Conservation (phyloP, 2,329 filamentous ascomycete species). For the Fonsecaea monophora region DNA sequence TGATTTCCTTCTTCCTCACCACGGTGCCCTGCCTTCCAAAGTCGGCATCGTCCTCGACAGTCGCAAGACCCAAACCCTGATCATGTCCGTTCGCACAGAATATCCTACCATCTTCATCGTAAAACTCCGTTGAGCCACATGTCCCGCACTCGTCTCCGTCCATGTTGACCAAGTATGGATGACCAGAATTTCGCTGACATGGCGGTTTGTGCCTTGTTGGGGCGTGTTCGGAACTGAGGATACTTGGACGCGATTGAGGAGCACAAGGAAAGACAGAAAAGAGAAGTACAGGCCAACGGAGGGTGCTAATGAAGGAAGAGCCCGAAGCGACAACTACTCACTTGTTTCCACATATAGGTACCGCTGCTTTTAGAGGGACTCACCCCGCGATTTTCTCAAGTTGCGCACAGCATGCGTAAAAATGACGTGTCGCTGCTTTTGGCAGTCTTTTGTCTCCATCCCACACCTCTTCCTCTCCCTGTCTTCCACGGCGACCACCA, state of each 20-base stretch:
- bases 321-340: no score
- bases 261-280: background rate
- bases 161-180: conserved; percentile 14
- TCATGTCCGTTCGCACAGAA: conserved; percentile 39
- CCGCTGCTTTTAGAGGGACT: no score
- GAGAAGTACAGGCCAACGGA: background rate
- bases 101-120: conserved; percentile 34
- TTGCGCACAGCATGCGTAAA: no score
- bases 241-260: background rate
- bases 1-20: conserved; percentile 62
- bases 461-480: no score
- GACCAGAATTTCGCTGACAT: conserved; percentile 1
- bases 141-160: conserved; percentile 32
- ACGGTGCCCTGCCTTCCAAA: conserved; percentile 59
- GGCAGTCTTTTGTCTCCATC: no score
- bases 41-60: conserved; percentile 36
- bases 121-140: conserved; percentile 36
- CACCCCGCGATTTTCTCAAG: no score
- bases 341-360: no score
- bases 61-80: conserved; percentile 30
- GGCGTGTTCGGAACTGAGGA: background rate
- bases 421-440: no score
- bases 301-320: no score
- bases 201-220: background rate
- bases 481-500: no score